Base-by-base conservation (phyloP, 225 moss, liverwort and hornwort genomes). In the Bryum argenteum region DNA sequence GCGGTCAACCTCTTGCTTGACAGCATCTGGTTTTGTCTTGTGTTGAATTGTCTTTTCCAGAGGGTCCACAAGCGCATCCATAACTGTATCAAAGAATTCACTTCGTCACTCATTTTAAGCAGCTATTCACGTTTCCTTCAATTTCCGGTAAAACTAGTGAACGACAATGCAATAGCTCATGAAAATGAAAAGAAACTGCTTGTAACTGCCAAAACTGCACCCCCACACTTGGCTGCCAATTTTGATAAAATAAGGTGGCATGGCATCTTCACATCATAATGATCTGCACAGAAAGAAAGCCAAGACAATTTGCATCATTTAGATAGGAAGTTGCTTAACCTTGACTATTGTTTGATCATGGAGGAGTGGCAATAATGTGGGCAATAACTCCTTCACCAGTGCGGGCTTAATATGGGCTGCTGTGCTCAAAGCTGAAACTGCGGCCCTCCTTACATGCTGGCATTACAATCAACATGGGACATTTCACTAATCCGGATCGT, bases 191-290 rank as follows among this genome's bases (percentile, higher is more conserved):
- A 17, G 71, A 22, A 58, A 42, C 19, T 47, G 54, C 66, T 63
- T 50, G 77, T 82, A 94, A 94, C 98, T 61, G 92, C 89, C 77
- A 99, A 71, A 78, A 99, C 94, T 82, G 98, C 94, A 67, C 91
- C 78, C 67, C 94, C 94, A 54, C 94, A 99, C 79, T 99, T 99
- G 28, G 87, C 87, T 66, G 98, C 90, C 57, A 99, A 71, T 77
- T 94, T 99, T 53, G 98, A 94, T 64, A 99, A 78, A 57, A 99
- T 92, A 65, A 94, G 82, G 75, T 99, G 98, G 72, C 98, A 99
- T 20, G 98, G 94, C 98, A 99, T 99, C 76, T 99, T 99, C 50
- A 99, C 94, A 82, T 99, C 98, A 65, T 99, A 99, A 69, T 99
- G 98, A 86, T 99, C 98, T 99, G 88, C 88, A 81, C 37, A 59